A percentile compares a stretch with the other conserved stretches of the same genome.
phyloP scores from a whole-genome alignment of 176 grass and related monocot species.

The Leersia perrieri region DNA sequence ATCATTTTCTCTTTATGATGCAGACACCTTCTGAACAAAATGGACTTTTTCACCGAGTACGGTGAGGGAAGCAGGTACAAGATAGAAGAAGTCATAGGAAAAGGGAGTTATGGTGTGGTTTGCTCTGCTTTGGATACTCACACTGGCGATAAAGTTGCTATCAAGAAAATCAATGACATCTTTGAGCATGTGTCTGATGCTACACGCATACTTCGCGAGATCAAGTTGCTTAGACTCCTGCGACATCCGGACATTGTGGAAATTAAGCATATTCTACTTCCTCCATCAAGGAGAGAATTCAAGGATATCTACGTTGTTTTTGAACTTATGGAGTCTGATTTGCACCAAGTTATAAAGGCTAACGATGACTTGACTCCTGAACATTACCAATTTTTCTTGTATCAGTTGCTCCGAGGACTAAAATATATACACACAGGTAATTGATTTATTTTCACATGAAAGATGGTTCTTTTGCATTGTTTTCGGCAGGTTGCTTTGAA shows the following conservation, averaged over 20 bases:
- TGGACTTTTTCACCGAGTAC: slow-evolving; percentile 96
- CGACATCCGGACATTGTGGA: slow-evolving; percentile 95
- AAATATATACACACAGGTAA: slow-evolving; percentile 99
- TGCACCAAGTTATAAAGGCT: slow-evolving; percentile 98
- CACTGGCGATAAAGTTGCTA: slow-evolving; percentile 81
- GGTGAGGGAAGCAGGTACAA: slow-evolving; percentile 88
- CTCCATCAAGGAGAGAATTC: slow-evolving; percentile 90
- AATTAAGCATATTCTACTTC: slow-evolving; percentile 93
- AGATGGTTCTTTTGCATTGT: slow-evolving; percentile 17
- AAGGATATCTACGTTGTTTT: slow-evolving; percentile 98
- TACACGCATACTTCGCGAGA: slow-evolving; percentile 85
- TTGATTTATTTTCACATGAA: slow-evolving; percentile 38
- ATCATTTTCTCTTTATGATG: not conserved
- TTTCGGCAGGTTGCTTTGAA: not conserved
- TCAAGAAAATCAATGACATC: slow-evolving; percentile 98
- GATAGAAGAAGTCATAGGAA: slow-evolving; percentile 98
- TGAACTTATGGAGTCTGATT: slow-evolving; percentile 98
- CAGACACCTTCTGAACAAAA: slow-evolving; percentile 55
- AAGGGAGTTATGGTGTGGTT: slow-evolving; percentile 95
- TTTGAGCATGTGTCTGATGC: slow-evolving; percentile 96
- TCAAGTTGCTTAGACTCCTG: slow-evolving; percentile 92
- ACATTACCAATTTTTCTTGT: slow-evolving; percentile 96
- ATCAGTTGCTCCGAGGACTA: slow-evolving; percentile 86
- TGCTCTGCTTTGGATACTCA: slow-evolving; percentile 84
- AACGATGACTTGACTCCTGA: slow-evolving; percentile 93